Base-by-base conservation (phyloP, 1,284 basidiomycete genomes). In the Leccinum subrobustum region DNA sequence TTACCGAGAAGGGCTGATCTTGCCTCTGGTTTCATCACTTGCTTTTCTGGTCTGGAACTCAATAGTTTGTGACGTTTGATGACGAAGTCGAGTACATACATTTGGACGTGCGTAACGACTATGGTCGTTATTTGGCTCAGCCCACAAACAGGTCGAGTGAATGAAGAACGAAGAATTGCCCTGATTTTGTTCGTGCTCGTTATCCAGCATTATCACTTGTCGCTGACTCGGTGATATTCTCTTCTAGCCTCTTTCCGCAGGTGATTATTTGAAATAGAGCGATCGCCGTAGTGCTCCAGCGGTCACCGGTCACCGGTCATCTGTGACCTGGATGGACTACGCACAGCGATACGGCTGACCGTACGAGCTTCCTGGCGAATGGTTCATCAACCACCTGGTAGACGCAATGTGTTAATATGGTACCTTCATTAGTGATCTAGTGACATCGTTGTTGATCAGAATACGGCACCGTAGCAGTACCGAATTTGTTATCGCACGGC, bases 21-120 rank as follows among this genome's bases (percentile, higher is more conserved):
- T 33, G 9, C 27, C 1, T 3, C 27, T 39, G 66, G 65, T 66
- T 3, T 51, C 62, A 33, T 59, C 59, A 2, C 47, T 70, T n/a
- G 3, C 57, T 5, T 16, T 72, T 47, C 37, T 68, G 12, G 51
- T 65, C 48, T 69, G 70, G 68, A 25, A 67, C 27, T 53, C n/a
- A 29, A 4, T 63, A 31, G 4, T 11, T 31, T 12, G 6, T 69
- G 9, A 61, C 63, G 12, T 35, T 70, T 25, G 60, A 60, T 6
- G 54, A 70, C 4, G 68, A 72, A 33, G 29, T 14, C 6, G 16
- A 51, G 50, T 51, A 44, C 42, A 44, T 31, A 50, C 20, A 47
- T 47, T 47, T 47, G 44, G 44, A 47, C 18, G 44, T 47, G 18
- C 44, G 9, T 44, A 44, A 20, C 11, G 14, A 44, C n/a, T 9